These are phyloP conservation scores for Orbilia blumenaviensis DNA, from an alignment of 2,329 filamentous ascomycete genomes.

Conservation along the genomic window DNA sequence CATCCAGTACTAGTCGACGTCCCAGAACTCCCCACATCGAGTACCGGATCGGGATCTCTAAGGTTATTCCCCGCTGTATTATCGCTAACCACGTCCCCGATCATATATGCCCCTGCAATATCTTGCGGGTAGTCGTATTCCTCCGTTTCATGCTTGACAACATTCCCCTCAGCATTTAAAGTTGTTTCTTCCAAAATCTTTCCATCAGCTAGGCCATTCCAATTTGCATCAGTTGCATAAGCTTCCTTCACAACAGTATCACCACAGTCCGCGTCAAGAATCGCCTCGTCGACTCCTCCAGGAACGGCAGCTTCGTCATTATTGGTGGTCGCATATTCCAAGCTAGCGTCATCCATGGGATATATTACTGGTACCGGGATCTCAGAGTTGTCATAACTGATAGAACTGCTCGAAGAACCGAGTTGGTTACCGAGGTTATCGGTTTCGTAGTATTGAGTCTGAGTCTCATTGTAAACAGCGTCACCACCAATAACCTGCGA, in stretches of 20 bases:
- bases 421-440: neutral
- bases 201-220: slow-evolving; percentile 22
- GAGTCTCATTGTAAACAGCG: slow-evolving; percentile 10
- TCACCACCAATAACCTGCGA: slow-evolving; percentile 3
- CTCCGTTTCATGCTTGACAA: neutral
- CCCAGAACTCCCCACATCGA: neutral
- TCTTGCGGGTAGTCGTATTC: neutral
- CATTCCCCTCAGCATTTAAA: neutral
- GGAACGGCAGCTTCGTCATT: neutral
- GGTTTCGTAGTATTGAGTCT: neutral
- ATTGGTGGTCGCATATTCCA: neutral
- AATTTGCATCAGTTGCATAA: slow-evolving; percentile 3
- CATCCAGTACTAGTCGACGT: neutral
- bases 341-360: slow-evolving; percentile 1
- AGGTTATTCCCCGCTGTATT: slow-evolving; percentile 19
- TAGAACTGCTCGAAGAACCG: neutral
- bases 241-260: neutral
- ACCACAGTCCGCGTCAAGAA: neutral
- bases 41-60: neutral
- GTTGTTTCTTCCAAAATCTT: neutral
- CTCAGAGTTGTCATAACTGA: neutral
- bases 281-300: slow-evolving; percentile 1
- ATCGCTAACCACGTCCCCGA: neutral
- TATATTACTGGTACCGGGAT: slow-evolving; percentile 3
- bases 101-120: neutral